Conservation (phyloP, 306 rosid genomes). For the Cucurbita moschata region DNA sequence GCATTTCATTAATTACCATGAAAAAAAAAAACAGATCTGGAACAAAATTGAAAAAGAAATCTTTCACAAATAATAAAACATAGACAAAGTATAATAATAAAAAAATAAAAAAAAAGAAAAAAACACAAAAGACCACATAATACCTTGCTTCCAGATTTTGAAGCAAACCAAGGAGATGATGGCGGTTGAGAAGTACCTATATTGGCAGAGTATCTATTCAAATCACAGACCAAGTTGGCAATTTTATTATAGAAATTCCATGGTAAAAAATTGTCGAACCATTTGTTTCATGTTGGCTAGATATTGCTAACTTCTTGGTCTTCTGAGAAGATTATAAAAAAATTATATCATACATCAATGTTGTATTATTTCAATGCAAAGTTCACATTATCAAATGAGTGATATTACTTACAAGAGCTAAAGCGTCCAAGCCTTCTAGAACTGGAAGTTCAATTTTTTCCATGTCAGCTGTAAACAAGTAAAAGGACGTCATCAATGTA, state of each 20-base stretch:
- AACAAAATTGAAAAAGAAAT: background rate
- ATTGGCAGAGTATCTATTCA: constrained; percentile 1
- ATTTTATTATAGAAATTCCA: background rate
- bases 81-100: background rate
- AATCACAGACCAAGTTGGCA: constrained; percentile 6
- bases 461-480: constrained; percentile 28
- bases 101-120: background rate
- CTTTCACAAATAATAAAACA: background rate
- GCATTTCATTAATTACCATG: background rate
- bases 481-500: constrained; percentile 2
- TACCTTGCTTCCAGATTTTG: constrained; percentile 66
- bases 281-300: constrained; percentile 20
- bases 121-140: background rate
- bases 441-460: constrained; percentile 60
- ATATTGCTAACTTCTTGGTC: constrained; percentile 24
- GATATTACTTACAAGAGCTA: constrained; percentile 37
- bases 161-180: constrained; percentile 30
- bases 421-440: constrained; percentile 58
- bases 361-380: background rate
- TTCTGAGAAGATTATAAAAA: constrained; percentile 26
- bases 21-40: background rate
- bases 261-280: constrained; percentile 29
- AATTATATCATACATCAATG: constrained; percentile 1
- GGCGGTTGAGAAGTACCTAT: constrained; percentile 25
- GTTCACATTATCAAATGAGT: constrained; percentile 1